Base-by-base conservation (phyloP, 768 basidiomycete genomes). In the Psilocybe tampanensis region DNA sequence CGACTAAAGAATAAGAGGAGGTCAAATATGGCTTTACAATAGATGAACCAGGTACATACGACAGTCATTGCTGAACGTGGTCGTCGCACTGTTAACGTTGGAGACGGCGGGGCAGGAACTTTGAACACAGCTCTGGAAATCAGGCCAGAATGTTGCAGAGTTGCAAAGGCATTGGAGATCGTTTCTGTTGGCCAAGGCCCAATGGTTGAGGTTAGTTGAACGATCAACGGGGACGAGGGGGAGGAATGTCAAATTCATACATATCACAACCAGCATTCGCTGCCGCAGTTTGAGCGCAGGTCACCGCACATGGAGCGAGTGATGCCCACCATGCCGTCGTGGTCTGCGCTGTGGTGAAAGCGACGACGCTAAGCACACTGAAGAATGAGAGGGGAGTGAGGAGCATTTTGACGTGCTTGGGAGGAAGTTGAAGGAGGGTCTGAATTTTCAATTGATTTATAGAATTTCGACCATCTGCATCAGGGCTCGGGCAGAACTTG, bases 241-340 rank as follows among this genome's bases (percentile, higher is more conserved):
- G n/a, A n/a, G n/a, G n/a, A n/a, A n/a, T n/a, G n/a, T n/a, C n/a
- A n/a, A n/a, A n/a, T n/a, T n/a, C 51, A n/a, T 47, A 58, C 56
- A 58, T 18, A 41, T 58, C 34, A 47, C 56, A 58, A 13, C 52
- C 52, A 15, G 45, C 50, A 5, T 18, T 26, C 2, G 43, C 33
- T 13, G 56, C 56, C 5, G 56, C 50, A 17, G 19, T 24, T 33
- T 44, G 43, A n/a, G 56, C 56, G 42, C 56, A 58, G 11, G 47
- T 15, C 22, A 41, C 13, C 15, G 36, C 44, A 19, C 56, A 58
- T 3, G 50, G 51, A n/a, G 44, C 18, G 22, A 58, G 44, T 12
- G 34, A 47, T 11, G 33, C 12, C 18, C 26, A 48, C 55, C 55
- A 56, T 4, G 47, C 12, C 4, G 33, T 15, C 11, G 34, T 54